Base-by-base conservation (phyloP, 768 basidiomycete species). In the Leucocoprinus leucothites region DNA sequence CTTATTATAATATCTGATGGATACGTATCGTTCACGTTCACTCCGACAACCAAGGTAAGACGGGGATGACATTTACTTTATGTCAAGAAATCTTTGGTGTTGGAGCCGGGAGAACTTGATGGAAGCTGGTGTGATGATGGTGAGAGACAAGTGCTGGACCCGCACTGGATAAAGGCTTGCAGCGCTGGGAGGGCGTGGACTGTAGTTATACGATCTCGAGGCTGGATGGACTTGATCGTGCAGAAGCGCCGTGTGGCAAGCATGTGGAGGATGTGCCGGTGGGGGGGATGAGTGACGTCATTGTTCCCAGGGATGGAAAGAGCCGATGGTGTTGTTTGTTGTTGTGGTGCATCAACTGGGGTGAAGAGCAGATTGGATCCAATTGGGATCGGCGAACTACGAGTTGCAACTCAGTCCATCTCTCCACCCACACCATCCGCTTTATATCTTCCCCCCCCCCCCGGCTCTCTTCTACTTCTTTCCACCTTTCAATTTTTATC, bases 271-370 rank as follows among this genome's bases (percentile, higher is more conserved):
- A n/a, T n/a, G 31, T n/a, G 28, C 11, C 42, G 28, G 31, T 21
- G 50, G 43, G 6, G 28, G n/a, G 45, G 28, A n/a, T 25, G 41
- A 44, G 59, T 72, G 71, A 70, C 60, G 58, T 68, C 67, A 72
- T 57, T n/a, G 34, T 64, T 71, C 69, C n/a, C 72, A 71, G 66
- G 65, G 25, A 31, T 51, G 51, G 36, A 34, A 34, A 28, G 35
- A 14, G 44, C 38, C 40, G 22, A 22, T 36, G 41, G 19, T 43
- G 50, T 41, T 55, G 36, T 47, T 55, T 55, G 52, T 36, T 41
- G 53, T 55, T 48, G 45, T 55, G 18, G 36, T 47, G 51, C 19
- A 36, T 28, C 22, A 36, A 40, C 48, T 53, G 52, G 22, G 52
- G 43, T 45, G 54, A 34, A 49, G 54, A 18, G 41, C 54, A 48